Conservation (phyloP, 257 asterid species). For the Cruciata laevipes region DNA sequence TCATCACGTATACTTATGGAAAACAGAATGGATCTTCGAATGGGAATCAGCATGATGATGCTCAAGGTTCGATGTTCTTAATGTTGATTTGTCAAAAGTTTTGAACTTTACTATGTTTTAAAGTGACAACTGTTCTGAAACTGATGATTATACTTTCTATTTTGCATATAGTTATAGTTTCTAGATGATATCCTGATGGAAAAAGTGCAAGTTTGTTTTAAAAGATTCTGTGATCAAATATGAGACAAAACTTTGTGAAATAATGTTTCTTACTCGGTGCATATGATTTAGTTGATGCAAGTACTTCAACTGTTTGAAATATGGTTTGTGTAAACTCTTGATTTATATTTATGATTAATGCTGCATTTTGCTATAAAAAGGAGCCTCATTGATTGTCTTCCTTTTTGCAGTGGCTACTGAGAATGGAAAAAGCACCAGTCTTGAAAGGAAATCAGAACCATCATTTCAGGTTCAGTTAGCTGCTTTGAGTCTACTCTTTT, state of each 20-base stretch:
- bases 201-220: too few species aligned
- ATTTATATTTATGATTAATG: too few species aligned
- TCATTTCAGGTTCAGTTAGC: slow-evolving; percentile 34
- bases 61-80: slow-evolving; percentile 36
- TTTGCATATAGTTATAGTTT: too few species aligned
- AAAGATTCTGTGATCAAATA: too few species aligned
- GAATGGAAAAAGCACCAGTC: slow-evolving; percentile 20
- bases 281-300: too few species aligned
- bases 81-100: neutral
- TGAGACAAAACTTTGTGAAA: neutral
- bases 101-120: neutral
- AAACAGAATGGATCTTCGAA: slow-evolving; percentile 18
- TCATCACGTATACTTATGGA: slow-evolving; percentile 47
- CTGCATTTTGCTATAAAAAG: neutral
- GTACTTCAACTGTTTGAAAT: too few species aligned
- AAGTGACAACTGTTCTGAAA: neutral
- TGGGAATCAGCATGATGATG: slow-evolving; percentile 29
- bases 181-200: too few species aligned
- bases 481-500: neutral
- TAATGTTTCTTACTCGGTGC: too few species aligned
- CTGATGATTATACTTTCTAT: slow-evolving; percentile 3
- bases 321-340: too few species aligned
- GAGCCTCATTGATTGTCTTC: neutral
- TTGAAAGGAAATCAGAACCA: slow-evolving; percentile 22
- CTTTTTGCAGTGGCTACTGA: slow-evolving; percentile 26